phyloP scores from a whole-genome alignment of 2,329 filamentous ascomycete genomes.

The Diplocarpon mali region DNA sequence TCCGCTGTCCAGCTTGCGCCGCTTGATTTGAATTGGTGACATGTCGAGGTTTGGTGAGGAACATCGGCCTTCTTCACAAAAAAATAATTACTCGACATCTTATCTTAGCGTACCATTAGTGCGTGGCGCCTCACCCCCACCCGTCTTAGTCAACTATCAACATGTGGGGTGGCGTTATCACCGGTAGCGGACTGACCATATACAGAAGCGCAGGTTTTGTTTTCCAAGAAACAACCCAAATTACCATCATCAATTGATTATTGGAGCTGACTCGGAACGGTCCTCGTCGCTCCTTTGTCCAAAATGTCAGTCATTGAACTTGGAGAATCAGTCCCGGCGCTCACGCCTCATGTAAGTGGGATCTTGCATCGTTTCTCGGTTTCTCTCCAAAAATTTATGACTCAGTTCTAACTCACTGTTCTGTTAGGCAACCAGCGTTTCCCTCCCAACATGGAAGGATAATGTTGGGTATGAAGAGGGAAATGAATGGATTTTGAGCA shows the following conservation, averaged over 20 bases:
- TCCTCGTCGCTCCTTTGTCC: neutral
- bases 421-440: conserved; percentile 92
- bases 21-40: conserved; percentile 22
- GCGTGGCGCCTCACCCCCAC: too few relatives aligned
- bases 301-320: conserved; percentile 27
- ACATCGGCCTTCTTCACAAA: neutral
- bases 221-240: conserved; percentile 2
- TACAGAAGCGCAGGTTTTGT: neutral
- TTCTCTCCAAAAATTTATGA: neutral
- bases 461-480: conserved; percentile 95
- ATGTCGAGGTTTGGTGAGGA: conserved; percentile 10
- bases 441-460: conserved; percentile 81
- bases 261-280: neutral
- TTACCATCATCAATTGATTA: neutral
- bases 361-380: neutral
- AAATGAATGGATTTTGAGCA: conserved; percentile 70
- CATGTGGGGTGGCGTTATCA: neutral
- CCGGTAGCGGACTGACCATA: conserved; percentile 9
- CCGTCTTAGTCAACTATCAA: neutral
- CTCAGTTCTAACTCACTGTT: conserved; percentile 5
- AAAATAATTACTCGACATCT: conserved; percentile 11
- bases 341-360: conserved; percentile 27
- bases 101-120: neutral
- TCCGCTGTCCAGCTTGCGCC: conserved; percentile 26
- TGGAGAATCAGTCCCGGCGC: conserved; percentile 27